phyloP scores from a whole-genome alignment of 2,329 filamentous ascomycete species.

The Fonsecaea erecta region DNA sequence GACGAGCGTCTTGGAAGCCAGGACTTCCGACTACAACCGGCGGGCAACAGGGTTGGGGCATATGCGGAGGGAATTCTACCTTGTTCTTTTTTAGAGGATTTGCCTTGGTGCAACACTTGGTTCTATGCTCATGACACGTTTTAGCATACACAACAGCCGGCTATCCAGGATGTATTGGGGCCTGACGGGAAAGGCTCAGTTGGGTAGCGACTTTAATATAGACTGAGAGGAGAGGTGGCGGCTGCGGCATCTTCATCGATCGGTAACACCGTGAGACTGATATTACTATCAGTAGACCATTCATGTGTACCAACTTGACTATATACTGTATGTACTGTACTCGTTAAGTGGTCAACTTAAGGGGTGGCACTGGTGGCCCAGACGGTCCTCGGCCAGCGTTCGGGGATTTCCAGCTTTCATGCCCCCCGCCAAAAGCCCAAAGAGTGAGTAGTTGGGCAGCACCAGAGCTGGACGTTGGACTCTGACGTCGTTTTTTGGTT shows the following conservation, averaged over 20 bases:
- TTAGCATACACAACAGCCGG: not conserved
- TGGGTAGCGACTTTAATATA: not conserved
- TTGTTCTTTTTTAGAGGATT: not conserved
- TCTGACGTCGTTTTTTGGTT: constrained; percentile 20
- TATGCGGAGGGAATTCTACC: not conserved
- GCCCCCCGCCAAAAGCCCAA: not conserved
- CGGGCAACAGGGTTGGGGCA: constrained; percentile 3
- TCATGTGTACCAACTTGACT: too few relatives aligned
- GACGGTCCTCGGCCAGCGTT: not conserved
- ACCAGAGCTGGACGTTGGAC: not conserved
- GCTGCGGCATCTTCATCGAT: too few relatives aligned
- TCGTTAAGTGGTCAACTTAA: not conserved
- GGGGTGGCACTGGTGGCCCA: not conserved
- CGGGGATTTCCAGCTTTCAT: not conserved
- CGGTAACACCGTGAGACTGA: too few relatives aligned
- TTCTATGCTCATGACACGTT: not conserved
- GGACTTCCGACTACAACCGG: not conserved
- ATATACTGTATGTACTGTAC: too few relatives aligned
- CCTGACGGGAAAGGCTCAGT: not conserved
- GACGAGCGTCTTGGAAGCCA: not conserved
- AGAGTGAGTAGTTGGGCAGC: not conserved
- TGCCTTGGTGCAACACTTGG: not conserved
- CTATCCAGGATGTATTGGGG: not conserved
- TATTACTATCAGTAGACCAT: too few relatives aligned
- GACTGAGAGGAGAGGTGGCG: too few relatives aligned